Evolutionary conservation across 306 rosid species (phyloP).

Genomic region (Sphenostylis stenocarpa): DNA sequence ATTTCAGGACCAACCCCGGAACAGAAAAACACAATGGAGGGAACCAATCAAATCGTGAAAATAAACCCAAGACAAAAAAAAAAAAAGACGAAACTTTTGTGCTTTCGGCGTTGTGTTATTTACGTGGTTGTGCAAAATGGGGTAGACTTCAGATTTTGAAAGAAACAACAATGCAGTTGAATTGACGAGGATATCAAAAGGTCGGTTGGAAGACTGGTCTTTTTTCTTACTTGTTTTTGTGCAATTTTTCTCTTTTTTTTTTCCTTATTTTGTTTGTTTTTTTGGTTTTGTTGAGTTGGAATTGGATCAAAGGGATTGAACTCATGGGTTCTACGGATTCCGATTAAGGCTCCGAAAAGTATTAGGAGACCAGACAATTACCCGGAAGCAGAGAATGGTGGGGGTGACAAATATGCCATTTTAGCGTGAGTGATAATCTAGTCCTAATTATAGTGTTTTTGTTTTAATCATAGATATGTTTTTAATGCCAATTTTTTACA

Average conservation of each 20-base stretch:
- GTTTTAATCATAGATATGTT: background rate
- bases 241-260: background rate
- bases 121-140: constrained; percentile 32
- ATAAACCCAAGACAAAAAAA: background rate
- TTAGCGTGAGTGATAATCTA: constrained; percentile 31
- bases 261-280: constrained; percentile 20
- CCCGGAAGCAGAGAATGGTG: constrained; percentile 41
- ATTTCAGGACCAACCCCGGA: constrained; percentile 40
- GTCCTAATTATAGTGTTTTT: constrained; percentile 35
- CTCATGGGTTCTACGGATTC: constrained; percentile 45
- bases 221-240: background rate
- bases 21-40: constrained; percentile 15
- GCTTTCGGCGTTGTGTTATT: constrained; percentile 28
- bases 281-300: constrained; percentile 37
- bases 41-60: constrained; percentile 29
- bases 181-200: constrained; percentile 59
- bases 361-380: constrained; percentile 61
- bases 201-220: constrained; percentile 39
- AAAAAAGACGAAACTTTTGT: constrained; percentile 8
- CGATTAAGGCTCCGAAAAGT: constrained; percentile 68
- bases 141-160: constrained; percentile 45
- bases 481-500: background rate
- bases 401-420: constrained; percentile 32
- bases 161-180: constrained; percentile 30
- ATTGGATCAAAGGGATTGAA: constrained; percentile 49